Evolutionary conservation across 192 early-diverging fungal genomes (phyloP).

Genomic region (Obelidium mucronatum): DNA sequence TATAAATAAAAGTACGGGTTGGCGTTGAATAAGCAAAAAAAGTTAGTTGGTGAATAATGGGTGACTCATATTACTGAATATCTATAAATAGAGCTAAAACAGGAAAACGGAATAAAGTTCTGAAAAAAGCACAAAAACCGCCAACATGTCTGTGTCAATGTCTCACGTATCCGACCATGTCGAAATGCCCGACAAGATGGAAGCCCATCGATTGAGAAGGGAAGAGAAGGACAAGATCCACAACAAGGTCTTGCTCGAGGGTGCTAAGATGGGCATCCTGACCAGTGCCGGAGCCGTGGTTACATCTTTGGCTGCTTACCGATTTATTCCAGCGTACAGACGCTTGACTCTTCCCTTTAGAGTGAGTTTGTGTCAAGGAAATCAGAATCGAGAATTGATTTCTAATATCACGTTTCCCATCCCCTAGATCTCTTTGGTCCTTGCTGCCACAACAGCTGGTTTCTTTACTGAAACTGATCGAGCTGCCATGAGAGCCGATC

Average conservation of each 20-base stretch:
- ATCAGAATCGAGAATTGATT: neutral
- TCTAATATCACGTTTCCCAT: neutral
- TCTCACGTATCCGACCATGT: conserved; percentile 3
- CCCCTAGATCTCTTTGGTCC: conserved; percentile 10
- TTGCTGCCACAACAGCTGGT: conserved; percentile 37
- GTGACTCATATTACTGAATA: too few relatives aligned
- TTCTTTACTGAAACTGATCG: conserved; percentile 45
- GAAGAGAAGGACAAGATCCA: conserved; percentile 20
- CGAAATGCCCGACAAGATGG: conserved; percentile 22
- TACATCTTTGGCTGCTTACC: conserved; percentile 2
- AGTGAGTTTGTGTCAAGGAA: neutral
- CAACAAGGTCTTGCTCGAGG: conserved; percentile 25
- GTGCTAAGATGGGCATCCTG: conserved; percentile 13
- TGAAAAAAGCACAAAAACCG: neutral
- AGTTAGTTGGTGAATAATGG: too few relatives aligned
- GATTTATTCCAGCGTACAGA: conserved; percentile 11
- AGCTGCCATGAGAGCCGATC: conserved; percentile 42
- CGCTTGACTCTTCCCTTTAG: conserved; percentile 7
- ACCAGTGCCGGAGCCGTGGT: neutral
- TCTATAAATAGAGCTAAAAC: neutral
- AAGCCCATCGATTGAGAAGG: conserved; percentile 11
- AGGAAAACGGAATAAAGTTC: neutral
- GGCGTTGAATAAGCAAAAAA: too few relatives aligned
- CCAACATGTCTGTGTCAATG: conserved; percentile 11
- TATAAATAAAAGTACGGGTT: too few relatives aligned